A percentile compares a stretch with the other conserved stretches of the same genome.
Conservation (phyloP, 306 rosid species). For the Cyamopsis tetragonoloba region DNA sequence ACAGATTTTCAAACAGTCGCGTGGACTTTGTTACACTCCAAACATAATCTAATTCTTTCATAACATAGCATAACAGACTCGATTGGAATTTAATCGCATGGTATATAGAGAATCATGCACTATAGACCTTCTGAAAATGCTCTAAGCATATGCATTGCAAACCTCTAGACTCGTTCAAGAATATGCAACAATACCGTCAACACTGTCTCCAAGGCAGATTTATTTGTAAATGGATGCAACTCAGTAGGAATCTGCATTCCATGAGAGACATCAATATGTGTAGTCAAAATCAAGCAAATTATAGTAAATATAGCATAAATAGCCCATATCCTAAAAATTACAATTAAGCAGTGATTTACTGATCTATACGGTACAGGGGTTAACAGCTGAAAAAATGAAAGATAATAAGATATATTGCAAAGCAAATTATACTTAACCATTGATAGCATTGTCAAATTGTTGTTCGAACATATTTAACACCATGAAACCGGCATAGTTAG, state of each 20-base stretch:
- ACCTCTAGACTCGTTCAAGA: constrained; percentile 7
- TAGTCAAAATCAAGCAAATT: constrained; percentile 26
- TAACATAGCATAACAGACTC: not conserved
- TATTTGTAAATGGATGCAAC: constrained; percentile 82
- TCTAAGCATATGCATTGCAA: constrained; percentile 18
- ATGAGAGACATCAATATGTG: constrained; percentile 18
- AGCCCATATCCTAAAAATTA: no score
- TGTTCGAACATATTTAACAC: not conserved
- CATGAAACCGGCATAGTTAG: not conserved
- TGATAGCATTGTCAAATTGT: constrained; percentile 13
- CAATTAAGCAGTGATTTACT: no score
- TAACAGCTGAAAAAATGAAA: not conserved
- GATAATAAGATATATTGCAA: no score
- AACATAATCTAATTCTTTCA: not conserved
- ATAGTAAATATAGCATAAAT: constrained; percentile 21
- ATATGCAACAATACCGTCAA: constrained; percentile 68
- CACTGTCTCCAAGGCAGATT: constrained; percentile 95
- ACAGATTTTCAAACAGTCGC: not conserved
- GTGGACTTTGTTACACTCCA: not conserved
- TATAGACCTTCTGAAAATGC: constrained; percentile 10
- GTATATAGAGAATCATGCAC: no score
- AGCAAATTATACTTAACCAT: no score
- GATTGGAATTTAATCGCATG: no score
- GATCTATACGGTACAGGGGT: not conserved
- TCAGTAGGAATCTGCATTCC: constrained; percentile 87